These are phyloP conservation scores for Apiospora koreana DNA, from an alignment of 2,329 filamentous ascomycete species.

Conservation along the genomic window DNA sequence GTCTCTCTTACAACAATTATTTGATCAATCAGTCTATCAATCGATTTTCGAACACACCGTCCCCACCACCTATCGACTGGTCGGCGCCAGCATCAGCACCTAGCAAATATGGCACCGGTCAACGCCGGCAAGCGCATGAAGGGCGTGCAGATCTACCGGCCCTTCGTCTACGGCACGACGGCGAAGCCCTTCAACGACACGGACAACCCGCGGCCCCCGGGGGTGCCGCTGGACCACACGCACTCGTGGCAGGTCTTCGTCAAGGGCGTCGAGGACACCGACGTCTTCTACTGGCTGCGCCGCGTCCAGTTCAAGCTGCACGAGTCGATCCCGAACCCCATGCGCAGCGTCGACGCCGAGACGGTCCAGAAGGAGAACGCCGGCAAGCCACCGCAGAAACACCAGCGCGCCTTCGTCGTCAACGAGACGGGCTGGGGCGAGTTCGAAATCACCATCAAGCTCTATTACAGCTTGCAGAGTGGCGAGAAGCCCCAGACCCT, in stretches of 20 bases:
- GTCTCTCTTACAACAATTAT: background rate
- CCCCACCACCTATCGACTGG: conserved; percentile 13
- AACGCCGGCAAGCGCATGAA: conserved; percentile 66
- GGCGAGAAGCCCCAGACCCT: conserved; percentile 95
- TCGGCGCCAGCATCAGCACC: conserved; percentile 11
- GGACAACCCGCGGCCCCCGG: conserved; percentile 74
- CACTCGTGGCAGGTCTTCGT: conserved; percentile 97
- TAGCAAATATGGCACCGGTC: conserved; percentile 57
- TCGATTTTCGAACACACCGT: background rate
- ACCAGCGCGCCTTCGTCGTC: conserved; percentile 68
- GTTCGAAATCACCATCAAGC: conserved; percentile 93
- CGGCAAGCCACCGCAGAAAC: conserved; percentile 43
- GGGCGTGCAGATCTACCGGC: conserved; percentile 63
- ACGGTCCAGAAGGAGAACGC: conserved; percentile 33
- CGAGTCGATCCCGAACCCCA: conserved; percentile 90
- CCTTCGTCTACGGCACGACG: conserved; percentile 77
- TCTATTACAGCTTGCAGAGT: conserved; percentile 87
- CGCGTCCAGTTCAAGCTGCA: conserved; percentile 98
- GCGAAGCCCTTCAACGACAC: conserved; percentile 77
- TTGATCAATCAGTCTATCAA: background rate
- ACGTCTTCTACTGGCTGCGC: conserved; percentile 93
- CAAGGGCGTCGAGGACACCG: conserved; percentile 82
- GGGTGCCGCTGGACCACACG: conserved; percentile 86
- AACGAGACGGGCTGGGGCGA: conserved; percentile 97
- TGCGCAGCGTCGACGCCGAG: conserved; percentile 63